Evolutionary conservation across 352 stramenopile genomes (phyloP), one percentile per base, ranked within the genome.

Genomic region (Globisporangium nagaii): DNA sequence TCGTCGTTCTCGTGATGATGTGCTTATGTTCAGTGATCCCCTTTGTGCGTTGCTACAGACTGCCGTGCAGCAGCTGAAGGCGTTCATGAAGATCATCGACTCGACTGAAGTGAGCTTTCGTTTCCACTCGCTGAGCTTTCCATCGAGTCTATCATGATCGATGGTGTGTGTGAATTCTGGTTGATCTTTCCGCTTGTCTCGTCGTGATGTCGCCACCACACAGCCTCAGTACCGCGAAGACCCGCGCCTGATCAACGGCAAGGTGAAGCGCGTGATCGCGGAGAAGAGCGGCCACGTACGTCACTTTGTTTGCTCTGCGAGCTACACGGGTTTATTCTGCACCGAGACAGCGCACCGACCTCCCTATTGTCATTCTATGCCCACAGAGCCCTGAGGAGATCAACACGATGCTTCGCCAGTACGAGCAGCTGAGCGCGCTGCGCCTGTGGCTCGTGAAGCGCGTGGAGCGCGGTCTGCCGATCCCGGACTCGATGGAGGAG

Each of bases 371-470:
- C 25, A 10, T 43, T 4, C 19, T 32, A 19, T 53, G 35, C 0
- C 10, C 58, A 19, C 44, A 92, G 82, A 84, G 75, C 11, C 62
- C 83, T 6, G 84, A 92, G 60, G 79, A 94, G 50, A 88, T 94
- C 65, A 94, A 94, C 67, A 88, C 81, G 61, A 86, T 92, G 78
- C 55, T 94, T 24, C 79, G 80, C 55, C 77, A 90, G 54, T 94
- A 90, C 66, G 82, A 92, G 52, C 84, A 94, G 63, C 60, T 94
- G 25, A 75, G 69, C 30, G 76, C 76, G 24, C 65, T 94, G 35
- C 84, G 74, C 51, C 60, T 79, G 60, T 94, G 84, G 84, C 73
- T 94, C 20, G 55, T 73, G 44, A 92, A 93, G 70, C 84, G 84
- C 28, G 83, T 90, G 47, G 78, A 93, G 50, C 81, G 84, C 50